Base-by-base conservation (phyloP, 1,284 basidiomycete species). In the Cryptococcus maquisensis region DNA sequence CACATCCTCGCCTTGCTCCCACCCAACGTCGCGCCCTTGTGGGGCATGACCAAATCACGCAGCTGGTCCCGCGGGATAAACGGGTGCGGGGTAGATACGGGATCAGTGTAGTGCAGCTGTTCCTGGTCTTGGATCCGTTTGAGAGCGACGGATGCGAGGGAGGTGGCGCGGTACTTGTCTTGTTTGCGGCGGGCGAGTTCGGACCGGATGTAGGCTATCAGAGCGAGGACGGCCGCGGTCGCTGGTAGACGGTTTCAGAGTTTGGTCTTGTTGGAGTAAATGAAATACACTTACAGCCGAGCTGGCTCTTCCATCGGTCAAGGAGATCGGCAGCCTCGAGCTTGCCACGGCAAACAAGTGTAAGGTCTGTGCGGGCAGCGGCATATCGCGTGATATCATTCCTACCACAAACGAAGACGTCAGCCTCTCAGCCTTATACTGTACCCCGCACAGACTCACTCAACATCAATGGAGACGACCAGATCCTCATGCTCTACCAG, bases 41-140 rank as follows among this genome's bases (percentile, higher is more conserved):
- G 84, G 60, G 88, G 86, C 23, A 98, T 78, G 41, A 98, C 83
- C 42, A 89, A 80, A 76, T 99, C 95, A 43, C 96, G 86, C 36
- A 99, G 82, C 68, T 97, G 94, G 47, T 89, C 79, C 6, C 91
- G 90, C 1, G 91, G 88, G 54, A 98, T 77, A 78, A 87, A 94
- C 3, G 90, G 83, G 54, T 85, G 81, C 1, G 91, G 85, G 36
- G 84, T 82, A 48, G 81, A 82, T 53, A 88, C 84, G 7, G 91
- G 90, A 71, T 96, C 92, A 59, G 84, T 83, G 71, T 92, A 86
- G 76, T 97, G 86, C 4, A 84, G 82, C 59, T 88, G 79, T 71
- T 95, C 90, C 78, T 91, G 90, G 68, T 90, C 88, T 65, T 87
- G 87, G 58, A 96, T 81, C 15, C 84, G 84, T 60, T 88, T 86